phyloP scores from a whole-genome alignment of 306 rosid genomes.

The Quercus berberidifolia region DNA sequence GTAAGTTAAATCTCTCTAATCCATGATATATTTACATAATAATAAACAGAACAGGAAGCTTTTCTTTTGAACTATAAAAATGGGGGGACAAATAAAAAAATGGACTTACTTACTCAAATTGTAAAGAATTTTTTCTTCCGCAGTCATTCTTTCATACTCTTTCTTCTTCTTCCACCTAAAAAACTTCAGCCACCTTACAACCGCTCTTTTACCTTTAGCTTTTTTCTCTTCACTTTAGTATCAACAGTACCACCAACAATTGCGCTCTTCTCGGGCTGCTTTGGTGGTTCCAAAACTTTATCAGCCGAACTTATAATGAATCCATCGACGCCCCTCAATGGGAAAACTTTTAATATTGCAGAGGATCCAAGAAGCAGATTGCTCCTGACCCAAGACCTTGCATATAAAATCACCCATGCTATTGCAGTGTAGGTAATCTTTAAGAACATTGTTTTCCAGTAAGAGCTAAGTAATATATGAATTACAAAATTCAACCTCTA shows the following conservation, averaged over 20 bases:
- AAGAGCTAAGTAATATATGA: neutral
- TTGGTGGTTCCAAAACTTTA: slow-evolving; percentile 33
- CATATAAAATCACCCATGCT: slow-evolving; percentile 46
- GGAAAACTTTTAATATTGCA: slow-evolving; percentile 11
- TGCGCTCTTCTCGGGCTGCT: slow-evolving; percentile 26
- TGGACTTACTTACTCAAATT: slow-evolving; percentile 71
- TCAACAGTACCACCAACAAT: slow-evolving; percentile 17
- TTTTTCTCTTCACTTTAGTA: slow-evolving; percentile 50
- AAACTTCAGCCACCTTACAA: too few relatives aligned
- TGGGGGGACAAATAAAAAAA: too few relatives aligned
- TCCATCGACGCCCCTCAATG: slow-evolving; percentile 28
- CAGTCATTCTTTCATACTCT: slow-evolving; percentile 75
- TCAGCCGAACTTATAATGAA: slow-evolving; percentile 46
- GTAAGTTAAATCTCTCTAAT: neutral
- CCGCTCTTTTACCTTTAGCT: slow-evolving; percentile 82
- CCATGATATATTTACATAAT: neutral
- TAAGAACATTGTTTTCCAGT: neutral
- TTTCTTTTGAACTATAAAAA: neutral
- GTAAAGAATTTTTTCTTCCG: slow-evolving; percentile 66
- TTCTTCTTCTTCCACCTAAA: too few relatives aligned
- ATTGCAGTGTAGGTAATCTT: slow-evolving; percentile 37
- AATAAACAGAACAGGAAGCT: neutral
- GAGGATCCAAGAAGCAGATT: slow-evolving; percentile 10
- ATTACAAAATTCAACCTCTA: neutral
- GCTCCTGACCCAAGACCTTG: slow-evolving; percentile 45